These are phyloP conservation scores for Dactylellina parvicollis DNA, from an alignment of 2,329 filamentous ascomycete genomes.

Conservation along the genomic window DNA sequence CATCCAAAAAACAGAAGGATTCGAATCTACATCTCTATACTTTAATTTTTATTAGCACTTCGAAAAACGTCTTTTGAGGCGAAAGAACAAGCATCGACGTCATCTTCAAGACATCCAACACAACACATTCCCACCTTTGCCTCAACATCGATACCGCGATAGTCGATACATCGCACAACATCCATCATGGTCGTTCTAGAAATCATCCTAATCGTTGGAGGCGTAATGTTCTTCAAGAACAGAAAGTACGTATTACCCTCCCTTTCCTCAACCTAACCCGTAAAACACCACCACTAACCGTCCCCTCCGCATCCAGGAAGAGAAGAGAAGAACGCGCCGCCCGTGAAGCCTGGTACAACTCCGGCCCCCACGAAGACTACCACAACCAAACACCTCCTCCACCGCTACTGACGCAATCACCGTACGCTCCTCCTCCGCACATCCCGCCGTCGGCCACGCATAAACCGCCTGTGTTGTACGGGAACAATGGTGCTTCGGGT, in stretches of 20 bases:
- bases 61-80: no score
- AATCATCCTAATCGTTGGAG: conserved; percentile 31
- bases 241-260: conserved; percentile 31
- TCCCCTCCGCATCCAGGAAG: conserved; percentile 14
- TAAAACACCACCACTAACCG: neutral
- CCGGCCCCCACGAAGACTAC: conserved; percentile 15
- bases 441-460: conserved; percentile 18
- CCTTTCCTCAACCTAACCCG: neutral
- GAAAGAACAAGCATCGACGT: neutral
- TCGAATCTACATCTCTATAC: no score
- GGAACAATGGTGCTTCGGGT: neutral
- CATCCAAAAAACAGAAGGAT: no score
- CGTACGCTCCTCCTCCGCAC: conserved; percentile 1
- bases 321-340: conserved; percentile 27
- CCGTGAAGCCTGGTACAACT: conserved; percentile 42
- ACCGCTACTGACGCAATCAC: neutral
- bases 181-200: conserved; percentile 24
- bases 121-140: conserved; percentile 15
- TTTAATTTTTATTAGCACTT: neutral
- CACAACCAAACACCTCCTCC: conserved; percentile 15
- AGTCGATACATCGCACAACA: neutral
- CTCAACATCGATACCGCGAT: neutral
- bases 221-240: conserved; percentile 38
- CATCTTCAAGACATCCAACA: conserved; percentile 26
- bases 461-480: conserved; percentile 20